Base-by-base conservation (phyloP, 176 grass and related monocot genomes). In the Aegilops tauschii region DNA sequence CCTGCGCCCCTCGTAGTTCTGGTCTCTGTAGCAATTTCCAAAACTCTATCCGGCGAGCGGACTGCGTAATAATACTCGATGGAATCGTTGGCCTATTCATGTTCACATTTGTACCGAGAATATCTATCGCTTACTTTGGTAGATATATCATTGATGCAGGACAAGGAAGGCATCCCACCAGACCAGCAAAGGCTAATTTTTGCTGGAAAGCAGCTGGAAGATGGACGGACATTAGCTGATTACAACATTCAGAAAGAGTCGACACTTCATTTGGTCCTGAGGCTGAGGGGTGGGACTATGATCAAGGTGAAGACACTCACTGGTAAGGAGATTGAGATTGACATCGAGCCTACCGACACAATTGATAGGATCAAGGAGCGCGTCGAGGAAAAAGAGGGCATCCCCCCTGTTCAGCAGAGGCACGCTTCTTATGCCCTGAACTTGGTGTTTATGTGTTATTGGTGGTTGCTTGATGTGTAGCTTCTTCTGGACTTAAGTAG, bases 171-270 rank as follows among this genome's bases (percentile, higher is more conserved):
- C 76, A 79, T 90, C n/a, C 84, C 82, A 6, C 85, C 82, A 37
- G 85, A 93, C 52, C 77, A 90, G 82, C 82, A 88, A 73, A 85
- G 85, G 25, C 32, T 90, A 30, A 83, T 88, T 63, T 93, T 90
- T 82, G 77, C 88, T 73, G 88, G 88, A 36, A 93, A 90, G 76
- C 82, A 88, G 65, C 59, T 93, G n/a, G 84, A 93, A 61, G 87
- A 93, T 77, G 84, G 81, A 13, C 39, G 76, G 36, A 88, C 85
- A 40, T 85, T 88, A 77, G 78, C 88, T 9, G 88, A 90, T 11
- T 86, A 86, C 88, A 90, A 88, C 82, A 90, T 93, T 78, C 83
- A 88, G 74, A 88, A 93, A 85, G 86, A 93, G 29, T 86, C 86
- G 37, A 91, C 91, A 3, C 84, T 90, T 69, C 82, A 90, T 62